Evolutionary conservation across 2,329 filamentous ascomycete species (phyloP).

Genomic region (Achaetomium macrosporum): DNA sequence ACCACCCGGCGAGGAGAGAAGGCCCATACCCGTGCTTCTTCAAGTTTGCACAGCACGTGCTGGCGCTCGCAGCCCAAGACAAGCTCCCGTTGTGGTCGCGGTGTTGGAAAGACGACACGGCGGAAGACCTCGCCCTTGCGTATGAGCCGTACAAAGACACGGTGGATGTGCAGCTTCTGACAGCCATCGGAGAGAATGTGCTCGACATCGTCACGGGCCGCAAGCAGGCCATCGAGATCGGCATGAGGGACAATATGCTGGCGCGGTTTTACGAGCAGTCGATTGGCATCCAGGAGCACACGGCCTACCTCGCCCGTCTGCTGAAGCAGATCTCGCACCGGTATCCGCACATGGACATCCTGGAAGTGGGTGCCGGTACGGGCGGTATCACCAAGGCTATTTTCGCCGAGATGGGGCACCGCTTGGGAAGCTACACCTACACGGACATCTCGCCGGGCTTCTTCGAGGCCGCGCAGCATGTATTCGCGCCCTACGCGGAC

Average conservation of each 20-base stretch:
- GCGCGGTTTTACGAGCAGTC: neutral
- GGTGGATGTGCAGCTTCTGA: neutral
- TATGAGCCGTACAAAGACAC: neutral
- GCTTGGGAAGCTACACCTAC: slow-evolving; percentile 17
- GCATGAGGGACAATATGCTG: neutral
- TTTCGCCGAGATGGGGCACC: slow-evolving; percentile 1
- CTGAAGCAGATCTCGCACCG: neutral
- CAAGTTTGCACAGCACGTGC: neutral
- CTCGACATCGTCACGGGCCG: neutral
- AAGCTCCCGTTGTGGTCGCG: neutral
- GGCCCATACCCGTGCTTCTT: neutral
- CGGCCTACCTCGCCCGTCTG: neutral
- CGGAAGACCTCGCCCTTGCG: neutral
- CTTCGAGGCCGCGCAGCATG: slow-evolving; percentile 27
- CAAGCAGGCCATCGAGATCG: neutral
- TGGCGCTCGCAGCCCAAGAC: neutral
- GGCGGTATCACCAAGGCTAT: slow-evolving; percentile 29
- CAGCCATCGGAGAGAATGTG: neutral
- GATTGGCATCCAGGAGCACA: neutral
- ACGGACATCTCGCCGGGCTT: slow-evolving; percentile 25
- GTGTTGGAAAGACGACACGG: neutral
- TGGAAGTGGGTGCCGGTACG: slow-evolving; percentile 29
- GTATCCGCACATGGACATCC: slow-evolving; percentile 19
- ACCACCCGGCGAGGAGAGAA: slow-evolving; percentile 3
- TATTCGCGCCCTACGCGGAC: slow-evolving; percentile 19